Conservation (phyloP, 169 alveolate genomes). For the Besnoitia besnoiti region DNA sequence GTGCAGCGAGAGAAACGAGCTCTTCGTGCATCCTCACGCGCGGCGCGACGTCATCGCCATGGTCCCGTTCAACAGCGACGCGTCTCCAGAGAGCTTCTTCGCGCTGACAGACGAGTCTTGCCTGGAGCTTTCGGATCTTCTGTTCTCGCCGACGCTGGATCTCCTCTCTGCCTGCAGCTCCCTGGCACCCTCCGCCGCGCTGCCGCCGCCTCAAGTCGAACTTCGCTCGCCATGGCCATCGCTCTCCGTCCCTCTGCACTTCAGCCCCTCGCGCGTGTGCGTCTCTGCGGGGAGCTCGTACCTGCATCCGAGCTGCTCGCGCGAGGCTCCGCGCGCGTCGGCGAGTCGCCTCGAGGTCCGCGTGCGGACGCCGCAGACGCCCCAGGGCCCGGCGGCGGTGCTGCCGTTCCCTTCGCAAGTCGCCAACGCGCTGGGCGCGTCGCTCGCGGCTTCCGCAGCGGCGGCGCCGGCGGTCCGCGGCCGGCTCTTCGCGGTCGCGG, state of each 20-base stretch:
- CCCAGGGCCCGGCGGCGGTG: background rate
- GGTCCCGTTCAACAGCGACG: constrained; percentile 14
- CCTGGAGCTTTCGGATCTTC: background rate
- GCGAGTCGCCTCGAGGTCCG: background rate
- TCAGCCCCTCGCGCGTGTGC: constrained; percentile 47
- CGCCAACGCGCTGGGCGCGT: background rate
- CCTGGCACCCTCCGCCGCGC: background rate
- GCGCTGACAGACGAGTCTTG: background rate
- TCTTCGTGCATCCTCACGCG: constrained; percentile 67
- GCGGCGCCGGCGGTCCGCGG: constrained; percentile 26
- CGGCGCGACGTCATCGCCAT: constrained; percentile 50
- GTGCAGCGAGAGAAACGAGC: constrained; percentile 54
- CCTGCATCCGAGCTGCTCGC: background rate
- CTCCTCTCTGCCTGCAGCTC: background rate
- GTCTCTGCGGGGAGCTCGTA: constrained; percentile 43
- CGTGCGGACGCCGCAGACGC: background rate
- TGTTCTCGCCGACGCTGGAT: background rate
- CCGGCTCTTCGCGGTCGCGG: constrained; percentile 50
- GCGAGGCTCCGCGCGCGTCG: background rate
- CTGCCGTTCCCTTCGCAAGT: background rate
- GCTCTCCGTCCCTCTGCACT: background rate
- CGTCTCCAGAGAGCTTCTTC: constrained; percentile 15
- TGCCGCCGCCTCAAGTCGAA: background rate
- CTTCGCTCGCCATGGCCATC: constrained; percentile 21
- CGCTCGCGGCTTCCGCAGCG: background rate